Evolutionary conservation across 352 stramenopile species (phyloP), one percentile per base, ranked within the genome.

Genomic region (Pythium folliculosum): DNA sequence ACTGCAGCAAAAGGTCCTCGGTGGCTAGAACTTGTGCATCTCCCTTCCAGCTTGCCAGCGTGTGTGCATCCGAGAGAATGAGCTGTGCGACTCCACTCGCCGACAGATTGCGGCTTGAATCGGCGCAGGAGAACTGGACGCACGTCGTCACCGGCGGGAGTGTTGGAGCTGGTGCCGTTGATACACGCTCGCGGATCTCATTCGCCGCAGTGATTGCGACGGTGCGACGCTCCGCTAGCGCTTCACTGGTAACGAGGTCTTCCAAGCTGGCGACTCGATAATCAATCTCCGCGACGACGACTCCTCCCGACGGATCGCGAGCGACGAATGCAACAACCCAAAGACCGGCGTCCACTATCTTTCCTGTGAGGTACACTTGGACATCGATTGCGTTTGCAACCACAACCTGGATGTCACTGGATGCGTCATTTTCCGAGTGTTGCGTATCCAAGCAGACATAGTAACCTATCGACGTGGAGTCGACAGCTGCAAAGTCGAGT

Each of bases 121-220:
- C 82, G 1, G 68, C 68, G 37, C 78, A 86, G 0, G 78, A 57
- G 56, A 90, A 88, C 5, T 76, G 72, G 10, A 81, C 60, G 0
- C 61, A 23, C 22, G 72, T 53, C 13, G 32, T 14, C 17, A 67
- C 67, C n/a, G n/a, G n/a, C n/a, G n/a, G n/a, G n/a, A 21, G 43
- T 1, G 32, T 49, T 30, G n/a, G 19, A 22, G 22, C 40, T 0
- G 40, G 13, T 23, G 40, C 1, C 22, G 35, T 21, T 2, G 21
- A 37, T 27, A 44, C 30, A 16, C 21, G 44, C 10, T 22, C 30
- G 22, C 21, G 22, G 21, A 19, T 45, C 21, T 45, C 57, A 35
- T 19, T 23, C 1, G 47, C 57, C 27, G 43, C 2, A 32, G 27
- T 19, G 5, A 50, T 32, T 7, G 59, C 55, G 38, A 30, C 12